These are phyloP conservation scores for Litsea cubeba DNA, from an alignment of 164 flowering plant species.

Conservation along the genomic window DNA sequence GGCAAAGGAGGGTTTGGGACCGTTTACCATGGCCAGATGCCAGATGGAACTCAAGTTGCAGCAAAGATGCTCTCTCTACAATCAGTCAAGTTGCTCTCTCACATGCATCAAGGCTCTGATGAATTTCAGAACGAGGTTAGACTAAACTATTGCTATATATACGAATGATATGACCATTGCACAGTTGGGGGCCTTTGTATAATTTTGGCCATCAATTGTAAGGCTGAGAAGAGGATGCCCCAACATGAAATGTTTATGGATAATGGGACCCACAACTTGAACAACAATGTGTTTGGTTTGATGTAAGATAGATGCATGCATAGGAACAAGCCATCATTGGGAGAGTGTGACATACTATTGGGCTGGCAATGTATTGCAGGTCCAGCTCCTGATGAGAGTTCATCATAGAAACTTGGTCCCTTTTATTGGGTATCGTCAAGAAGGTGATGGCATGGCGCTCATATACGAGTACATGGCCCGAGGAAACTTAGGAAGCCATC, in stretches of 20 bases:
- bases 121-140: constrained; percentile 41
- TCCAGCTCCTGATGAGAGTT: constrained; percentile 32
- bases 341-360: background rate
- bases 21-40: constrained; percentile 37
- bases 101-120: constrained; percentile 23
- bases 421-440: constrained; percentile 45
- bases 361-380: constrained; percentile 23
- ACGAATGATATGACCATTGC: no score
- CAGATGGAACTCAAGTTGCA: constrained; percentile 34
- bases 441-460: constrained; percentile 27
- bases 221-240: no score
- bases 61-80: constrained; percentile 42
- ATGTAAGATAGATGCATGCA: no score
- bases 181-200: no score
- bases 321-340: no score
- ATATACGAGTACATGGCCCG: constrained; percentile 50
- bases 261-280: no score
- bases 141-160: no score
- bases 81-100: constrained; percentile 7
- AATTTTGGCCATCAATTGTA: no score
- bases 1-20: constrained; percentile 52
- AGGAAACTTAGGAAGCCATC: constrained; percentile 30
- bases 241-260: no score
- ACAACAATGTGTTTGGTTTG: no score
- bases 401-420: constrained; percentile 44